Conservation (phyloP, 306 rosid species). For the Phaseolus lunatus region DNA sequence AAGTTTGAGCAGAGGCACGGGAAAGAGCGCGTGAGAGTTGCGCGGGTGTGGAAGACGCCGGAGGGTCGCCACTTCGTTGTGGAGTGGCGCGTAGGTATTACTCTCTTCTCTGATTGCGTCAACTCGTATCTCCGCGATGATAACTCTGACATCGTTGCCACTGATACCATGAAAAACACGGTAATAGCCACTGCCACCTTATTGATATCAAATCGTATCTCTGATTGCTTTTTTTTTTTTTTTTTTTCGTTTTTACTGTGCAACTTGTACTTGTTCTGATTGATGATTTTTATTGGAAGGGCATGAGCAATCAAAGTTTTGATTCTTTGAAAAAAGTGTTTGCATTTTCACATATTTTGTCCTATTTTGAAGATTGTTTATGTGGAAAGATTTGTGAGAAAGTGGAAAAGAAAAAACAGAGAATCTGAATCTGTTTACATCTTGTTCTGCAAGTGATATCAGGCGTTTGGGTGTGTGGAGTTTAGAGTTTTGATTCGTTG, state of each 20-base stretch:
- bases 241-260: not conserved
- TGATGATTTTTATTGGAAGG: not conserved
- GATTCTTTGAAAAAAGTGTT: no score
- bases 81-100: constrained; percentile 85
- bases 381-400: no score
- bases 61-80: constrained; percentile 71
- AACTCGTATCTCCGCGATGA: constrained; percentile 69
- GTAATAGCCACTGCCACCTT: constrained; percentile 39
- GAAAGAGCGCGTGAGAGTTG: constrained; percentile 83
- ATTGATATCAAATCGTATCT: no score
- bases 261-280: not conserved
- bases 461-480: constrained; percentile 18
- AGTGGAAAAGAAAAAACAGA: no score
- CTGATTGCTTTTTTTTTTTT: not conserved
- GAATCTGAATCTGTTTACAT: constrained; percentile 6
- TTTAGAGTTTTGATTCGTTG: not conserved
- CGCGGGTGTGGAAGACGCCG: constrained; percentile 72
- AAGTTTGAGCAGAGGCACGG: constrained; percentile 90
- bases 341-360: no score
- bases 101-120: constrained; percentile 78
- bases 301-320: no score
- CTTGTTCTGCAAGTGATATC: not conserved
- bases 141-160: constrained; percentile 87
- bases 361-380: no score
- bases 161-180: constrained; percentile 94